Evolutionary conservation across 257 asterid genomes (phyloP).

Genomic region (Nicotiana attenuata): DNA sequence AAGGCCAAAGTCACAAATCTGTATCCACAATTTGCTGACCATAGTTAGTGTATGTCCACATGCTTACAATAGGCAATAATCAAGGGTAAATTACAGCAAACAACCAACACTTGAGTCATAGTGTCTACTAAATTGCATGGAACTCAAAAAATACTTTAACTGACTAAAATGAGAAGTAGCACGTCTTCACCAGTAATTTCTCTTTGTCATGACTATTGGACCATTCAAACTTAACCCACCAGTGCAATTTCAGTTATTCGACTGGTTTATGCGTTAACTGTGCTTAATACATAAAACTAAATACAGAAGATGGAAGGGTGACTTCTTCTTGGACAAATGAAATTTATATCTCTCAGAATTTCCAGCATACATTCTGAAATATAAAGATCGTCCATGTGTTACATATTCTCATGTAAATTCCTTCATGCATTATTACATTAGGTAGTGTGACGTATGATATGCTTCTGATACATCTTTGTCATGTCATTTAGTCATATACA

Average conservation of each 20-base stretch:
- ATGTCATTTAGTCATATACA: background rate
- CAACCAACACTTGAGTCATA: background rate
- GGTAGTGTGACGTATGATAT: background rate
- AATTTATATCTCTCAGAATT: background rate
- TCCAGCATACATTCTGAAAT: background rate
- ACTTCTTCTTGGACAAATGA: background rate
- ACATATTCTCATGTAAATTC: background rate
- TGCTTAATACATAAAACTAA: background rate
- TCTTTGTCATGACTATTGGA: background rate
- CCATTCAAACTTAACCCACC: background rate
- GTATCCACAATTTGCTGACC: slow-evolving; percentile 3
- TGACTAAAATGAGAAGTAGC: background rate
- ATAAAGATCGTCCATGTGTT: background rate
- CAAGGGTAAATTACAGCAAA: background rate
- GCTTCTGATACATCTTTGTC: background rate
- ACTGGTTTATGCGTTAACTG: background rate
- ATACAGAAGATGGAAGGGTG: background rate
- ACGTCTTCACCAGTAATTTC: background rate
- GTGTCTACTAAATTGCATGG: background rate
- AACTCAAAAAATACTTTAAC: background rate
- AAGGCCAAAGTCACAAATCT: slow-evolving; percentile 81
- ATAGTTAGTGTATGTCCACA: background rate
- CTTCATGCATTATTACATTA: background rate
- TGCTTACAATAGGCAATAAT: background rate
- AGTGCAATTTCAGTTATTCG: background rate